Evolutionary conservation across 257 asterid species (phyloP), one percentile per base, ranked within the genome.

Genomic region (Gentiana dahurica): DNA sequence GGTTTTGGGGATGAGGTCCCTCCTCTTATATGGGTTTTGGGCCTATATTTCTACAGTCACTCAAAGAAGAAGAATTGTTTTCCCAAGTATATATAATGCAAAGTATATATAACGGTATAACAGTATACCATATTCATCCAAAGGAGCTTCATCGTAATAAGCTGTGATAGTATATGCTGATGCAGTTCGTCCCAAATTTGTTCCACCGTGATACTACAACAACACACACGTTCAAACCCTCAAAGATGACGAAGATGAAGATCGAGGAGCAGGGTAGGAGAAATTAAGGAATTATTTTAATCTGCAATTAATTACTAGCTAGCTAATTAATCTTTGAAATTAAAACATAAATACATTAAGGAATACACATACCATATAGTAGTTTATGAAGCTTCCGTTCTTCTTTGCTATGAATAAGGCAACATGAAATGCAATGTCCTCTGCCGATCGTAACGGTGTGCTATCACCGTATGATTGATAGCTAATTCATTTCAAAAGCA

Each of bases 371-470:
- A 82, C 98, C 98, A 91, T 91, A 71, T 91, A 91, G 67, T 91
- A 91, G 73, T 87, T 91, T 54, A 91, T 75, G 78, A 45, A 91
- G 77, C 92, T 84, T 38, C 98, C 98, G 15, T 87, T 79, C 79
- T 73, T 87, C 77, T 68, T 82, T 67, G 74, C 82, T 37, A 87
- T 79, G 80, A 91, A 91, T 1, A 84, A 66, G 59, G 89, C 95
- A 52, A 66, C 79, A 47, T 91, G 78, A 54, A 77, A 91, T 36
- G 96, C 94, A 46, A 91, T 70, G 58, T 81, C 89, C 65, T 84
- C 71, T 4, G 85, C 78, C 52, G 81, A 34, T 65, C 92, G 72
- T 11, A 75, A 34, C 32, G 70, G 78, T 10, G 89, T 81, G 24
- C 47, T 63, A 32, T 72, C 73, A 46, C 98, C 98, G 59, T 75